Conservation (phyloP, 148 eudicot species). For the Rhododendron henanense region DNA sequence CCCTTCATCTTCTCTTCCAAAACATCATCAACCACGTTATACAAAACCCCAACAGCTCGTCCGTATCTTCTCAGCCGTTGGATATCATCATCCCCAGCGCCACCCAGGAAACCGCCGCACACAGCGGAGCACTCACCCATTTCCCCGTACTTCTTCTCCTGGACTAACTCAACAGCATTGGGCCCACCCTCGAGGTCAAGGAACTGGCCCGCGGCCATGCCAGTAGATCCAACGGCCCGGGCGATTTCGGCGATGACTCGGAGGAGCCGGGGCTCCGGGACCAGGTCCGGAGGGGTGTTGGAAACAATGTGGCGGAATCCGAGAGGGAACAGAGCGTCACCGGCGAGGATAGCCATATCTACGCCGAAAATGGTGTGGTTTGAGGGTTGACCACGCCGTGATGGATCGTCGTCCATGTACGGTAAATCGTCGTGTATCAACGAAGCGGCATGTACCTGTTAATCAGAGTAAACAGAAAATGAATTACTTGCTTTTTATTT, state of each 20-base stretch:
- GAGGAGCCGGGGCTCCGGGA: slow-evolving; percentile 64
- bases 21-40: slow-evolving; percentile 74
- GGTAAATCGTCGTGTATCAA: slow-evolving; percentile 88
- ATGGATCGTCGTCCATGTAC: slow-evolving; percentile 90
- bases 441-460: slow-evolving; percentile 88
- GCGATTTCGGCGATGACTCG: slow-evolving; percentile 76
- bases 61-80: slow-evolving; percentile 73
- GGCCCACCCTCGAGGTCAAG: slow-evolving; percentile 82
- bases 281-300: slow-evolving; percentile 60
- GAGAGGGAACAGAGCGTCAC: slow-evolving; percentile 86
- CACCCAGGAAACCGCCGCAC: slow-evolving; percentile 76
- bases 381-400: slow-evolving; percentile 79
- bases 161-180: slow-evolving; percentile 57
- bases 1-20: slow-evolving; percentile 36
- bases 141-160: slow-evolving; percentile 86
- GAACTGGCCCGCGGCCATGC: slow-evolving; percentile 92
- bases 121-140: slow-evolving; percentile 92
- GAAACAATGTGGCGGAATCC: slow-evolving; percentile 88
- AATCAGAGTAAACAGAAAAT: not conserved
- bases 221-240: slow-evolving; percentile 87
- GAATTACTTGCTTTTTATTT: not conserved
- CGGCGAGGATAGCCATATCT: slow-evolving; percentile 90
- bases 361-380: slow-evolving; percentile 77
- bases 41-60: slow-evolving; percentile 77
- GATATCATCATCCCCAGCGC: slow-evolving; percentile 77